These are phyloP conservation scores for Phanerochaete sordida DNA, from an alignment of 768 basidiomycete species.

Conservation along the genomic window DNA sequence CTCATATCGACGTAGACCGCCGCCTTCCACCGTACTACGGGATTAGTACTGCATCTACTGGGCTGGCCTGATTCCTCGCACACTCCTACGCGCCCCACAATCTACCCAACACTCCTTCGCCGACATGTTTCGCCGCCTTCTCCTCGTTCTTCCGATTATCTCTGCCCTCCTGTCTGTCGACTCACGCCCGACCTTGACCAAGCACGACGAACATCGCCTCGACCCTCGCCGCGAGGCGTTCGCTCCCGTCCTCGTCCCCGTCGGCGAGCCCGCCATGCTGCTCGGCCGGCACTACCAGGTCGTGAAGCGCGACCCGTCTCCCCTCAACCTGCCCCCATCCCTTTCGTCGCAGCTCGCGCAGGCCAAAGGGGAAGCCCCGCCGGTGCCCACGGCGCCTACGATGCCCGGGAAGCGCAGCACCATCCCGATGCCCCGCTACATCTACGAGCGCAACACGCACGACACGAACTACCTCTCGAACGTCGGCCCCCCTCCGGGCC, in stretches of 20 bases:
- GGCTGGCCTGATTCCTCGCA: background rate
- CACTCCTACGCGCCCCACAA: background rate
- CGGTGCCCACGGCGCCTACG: background rate
- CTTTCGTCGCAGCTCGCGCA: background rate
- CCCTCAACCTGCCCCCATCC: slow-evolving; percentile 3
- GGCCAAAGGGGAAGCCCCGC: background rate
- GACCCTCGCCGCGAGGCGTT: background rate
- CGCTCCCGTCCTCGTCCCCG: background rate
- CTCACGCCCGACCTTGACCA: background rate
- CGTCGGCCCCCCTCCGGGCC: slow-evolving; percentile 10
- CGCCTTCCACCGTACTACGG: background rate
- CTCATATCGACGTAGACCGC: background rate
- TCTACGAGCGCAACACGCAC: background rate
- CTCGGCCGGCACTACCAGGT: slow-evolving; percentile 21
- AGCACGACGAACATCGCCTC: background rate
- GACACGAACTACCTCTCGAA: slow-evolving; percentile 20
- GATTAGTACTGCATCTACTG: background rate
- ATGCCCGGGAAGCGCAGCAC: background rate
- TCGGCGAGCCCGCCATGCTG: slow-evolving; percentile 17
- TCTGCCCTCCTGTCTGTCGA: background rate
- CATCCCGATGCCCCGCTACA: background rate
- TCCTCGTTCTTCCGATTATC: slow-evolving; percentile 5
- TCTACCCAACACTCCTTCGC: background rate
- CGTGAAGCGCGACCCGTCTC: slow-evolving; percentile 7
- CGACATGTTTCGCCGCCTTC: slow-evolving; percentile 1